Evolutionary conservation across 139 green algal species (phyloP), one percentile per base, ranked within the genome.

Genomic region (Choricystis sp.): DNA sequence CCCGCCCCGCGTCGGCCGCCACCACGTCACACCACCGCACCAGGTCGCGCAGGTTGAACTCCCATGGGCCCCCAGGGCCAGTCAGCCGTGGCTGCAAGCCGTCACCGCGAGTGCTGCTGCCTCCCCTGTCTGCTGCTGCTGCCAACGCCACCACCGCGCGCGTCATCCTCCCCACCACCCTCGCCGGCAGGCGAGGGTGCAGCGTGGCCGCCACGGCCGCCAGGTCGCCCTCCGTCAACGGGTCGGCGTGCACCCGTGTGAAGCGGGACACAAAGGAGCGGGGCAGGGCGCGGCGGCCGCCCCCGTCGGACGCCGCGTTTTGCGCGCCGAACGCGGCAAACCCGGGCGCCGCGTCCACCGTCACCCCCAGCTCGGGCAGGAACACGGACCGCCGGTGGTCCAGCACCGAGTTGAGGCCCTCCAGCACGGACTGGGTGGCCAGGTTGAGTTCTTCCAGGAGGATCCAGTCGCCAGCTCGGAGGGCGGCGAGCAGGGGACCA

Each of bases 391-490:
- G 68, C 20, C 93, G 73, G 77, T 99, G 93, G 76, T 99, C 93
- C 63, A 98, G 84, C 60, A 95, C 65, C 0, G 89, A 83, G 63
- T 99, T 99, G 31, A 99, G 81, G 0, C 93, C 93, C 72, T 96
- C 89, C 57, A 99, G 75, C 30, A 99, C 85, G 19, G 74, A 78
- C 73, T 97, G 92, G 31, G 76, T 76, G 9, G 93, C 93, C 20
- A 99, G 81, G 72, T 99, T 99, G 23, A 99, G 82, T 80, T 99
- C 93, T 67, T 99, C 93, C n/a, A 99, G 82, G 59, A 99, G 83
- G 26, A 98, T 87, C 93, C 93, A 99, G 59, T 81, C 62, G 20
- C 93, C 92, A 1, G 69, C 59, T 59, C 85, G 84, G 20, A 99
- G 70, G 0, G 93, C 93, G 16, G 64, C 65, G 58, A 99, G 81